Base-by-base conservation (phyloP, 2,329 filamentous ascomycete genomes). In the Trichophyton benhamiae region DNA sequence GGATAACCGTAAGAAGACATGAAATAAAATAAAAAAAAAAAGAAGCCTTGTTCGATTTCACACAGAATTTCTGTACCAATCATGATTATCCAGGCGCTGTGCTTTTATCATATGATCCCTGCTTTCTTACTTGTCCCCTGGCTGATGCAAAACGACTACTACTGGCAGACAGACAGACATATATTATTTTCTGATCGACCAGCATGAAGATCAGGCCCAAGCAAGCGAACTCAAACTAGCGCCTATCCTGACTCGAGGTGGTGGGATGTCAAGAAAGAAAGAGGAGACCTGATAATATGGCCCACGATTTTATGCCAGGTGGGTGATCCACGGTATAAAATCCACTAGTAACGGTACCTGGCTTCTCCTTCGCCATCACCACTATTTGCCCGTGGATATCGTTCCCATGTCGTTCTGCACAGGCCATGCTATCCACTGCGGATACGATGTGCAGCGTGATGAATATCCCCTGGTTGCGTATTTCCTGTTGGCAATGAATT, bases 341-440 rank as follows among this genome's bases (percentile, higher is more conserved):
- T 22, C 53, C 55, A 30, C 55, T 58, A 58, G 55, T 58, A 58
- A 44, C 55, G 55, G 55, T 58, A 58, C 36, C 55, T 58, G 36
- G 55, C 55, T 44, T 42, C 22, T 44, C 30, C 36, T n/a, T 41
- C 33, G 55, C 55, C 36, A 20, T 58, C 17, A 15, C 9, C 9
- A 38, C 11, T 58, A 30, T 42, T 58, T 58, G 55, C 36, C 36
- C 36, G 33, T 20, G 52, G 22, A 44, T 58, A 30, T 8, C 33
- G 46, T 52, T 44, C 55, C 62, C 59, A 33, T 60, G 59, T 27
- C 46, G 48, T 38, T 59, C 57, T 63, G 62, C 62, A 61, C 62
- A 61, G 62, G 57, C 60, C 60, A 63, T 59, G 52, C 60, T 62
- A 41, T 60, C 57, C 60, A 60, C 62, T 60, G 60, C 52, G 53